Percentiles rank a stretch among this genome's conserved stretches.
phyloP scores from a whole-genome alignment of 1,139 yeast species.

The Pichia norvegensis region DNA sequence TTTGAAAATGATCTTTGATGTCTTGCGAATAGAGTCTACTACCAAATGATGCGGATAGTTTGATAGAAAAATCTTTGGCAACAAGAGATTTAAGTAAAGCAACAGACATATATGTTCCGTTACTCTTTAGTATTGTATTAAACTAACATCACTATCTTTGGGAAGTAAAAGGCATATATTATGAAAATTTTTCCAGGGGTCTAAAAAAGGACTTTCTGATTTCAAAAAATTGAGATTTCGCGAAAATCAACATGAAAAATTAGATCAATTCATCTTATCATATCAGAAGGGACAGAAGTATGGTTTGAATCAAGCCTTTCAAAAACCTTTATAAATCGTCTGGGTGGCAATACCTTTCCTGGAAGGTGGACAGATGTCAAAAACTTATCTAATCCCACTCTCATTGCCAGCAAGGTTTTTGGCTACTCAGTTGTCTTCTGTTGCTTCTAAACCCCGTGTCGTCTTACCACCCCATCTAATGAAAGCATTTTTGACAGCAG shows the following conservation, averaged over 20 bases:
- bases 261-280: neutral
- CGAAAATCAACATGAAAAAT: too few species aligned
- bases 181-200: neutral
- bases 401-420: conserved; percentile 9
- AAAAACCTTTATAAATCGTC: too few species aligned
- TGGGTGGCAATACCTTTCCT: too few species aligned
- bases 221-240: too few species aligned
- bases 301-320: too few species aligned
- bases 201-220: too few species aligned
- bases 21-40: conserved; percentile 2
- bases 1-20: conserved; percentile 2
- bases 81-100: neutral
- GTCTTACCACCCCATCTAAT: conserved; percentile 12
- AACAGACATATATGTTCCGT: neutral
- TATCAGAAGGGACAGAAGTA: neutral
- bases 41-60: neutral
- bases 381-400: conserved; percentile 7
- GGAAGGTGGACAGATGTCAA: neutral
- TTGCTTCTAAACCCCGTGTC: conserved; percentile 4
- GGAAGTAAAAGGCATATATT: neutral
- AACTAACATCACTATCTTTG: too few species aligned
- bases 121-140: neutral
- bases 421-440: conserved; percentile 10
- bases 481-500: conserved; percentile 14
- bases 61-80: neutral